These are phyloP conservation scores for Phytopythium cucurbitacearum DNA, from an alignment of 352 stramenopile genomes.

Conservation along the genomic window DNA sequence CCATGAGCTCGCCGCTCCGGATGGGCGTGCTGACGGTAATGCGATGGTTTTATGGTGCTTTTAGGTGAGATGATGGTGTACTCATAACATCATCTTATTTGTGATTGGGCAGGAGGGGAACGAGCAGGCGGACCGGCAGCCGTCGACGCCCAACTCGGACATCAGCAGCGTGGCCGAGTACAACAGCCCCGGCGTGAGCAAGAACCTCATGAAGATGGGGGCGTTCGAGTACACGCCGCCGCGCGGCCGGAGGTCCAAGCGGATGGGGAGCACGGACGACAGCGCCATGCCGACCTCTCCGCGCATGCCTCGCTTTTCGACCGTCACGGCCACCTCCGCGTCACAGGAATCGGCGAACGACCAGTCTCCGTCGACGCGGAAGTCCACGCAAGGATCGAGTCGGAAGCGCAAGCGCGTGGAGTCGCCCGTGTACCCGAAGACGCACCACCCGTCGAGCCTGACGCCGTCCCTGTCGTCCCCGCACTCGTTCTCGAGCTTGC, in stretches of 20 bases:
- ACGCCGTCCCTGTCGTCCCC: conserved; percentile 27
- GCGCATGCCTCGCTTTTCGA: conserved; percentile 57
- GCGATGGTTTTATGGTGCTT: background rate
- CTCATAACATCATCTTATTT: conserved; percentile 6
- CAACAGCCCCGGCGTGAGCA: conserved; percentile 59
- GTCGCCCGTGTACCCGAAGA: conserved; percentile 41
- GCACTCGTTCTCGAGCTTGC: conserved; percentile 35
- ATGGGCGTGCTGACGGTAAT: conserved; percentile 47
- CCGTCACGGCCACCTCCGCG: conserved; percentile 20
- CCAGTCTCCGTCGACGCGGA: background rate
- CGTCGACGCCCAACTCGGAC: conserved; percentile 49
- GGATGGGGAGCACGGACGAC: conserved; percentile 11
- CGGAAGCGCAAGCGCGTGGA: conserved; percentile 49
- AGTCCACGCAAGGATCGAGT: conserved; percentile 10
- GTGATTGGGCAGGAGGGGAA: background rate
- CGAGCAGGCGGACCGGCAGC: conserved; percentile 8
- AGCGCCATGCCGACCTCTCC: conserved; percentile 34
- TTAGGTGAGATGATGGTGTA: conserved; percentile 8
- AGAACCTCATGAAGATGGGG: conserved; percentile 79
- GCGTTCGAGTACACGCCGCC: conserved; percentile 74
- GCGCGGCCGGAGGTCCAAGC: conserved; percentile 20
- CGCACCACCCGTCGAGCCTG: conserved; percentile 28
- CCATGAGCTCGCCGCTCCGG: conserved; percentile 46
- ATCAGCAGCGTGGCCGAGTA: conserved; percentile 70
- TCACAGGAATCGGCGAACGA: background rate